These are phyloP conservation scores for Petunia hybrid DNA, from an alignment of 305 asterid species.

Conservation along the genomic window DNA sequence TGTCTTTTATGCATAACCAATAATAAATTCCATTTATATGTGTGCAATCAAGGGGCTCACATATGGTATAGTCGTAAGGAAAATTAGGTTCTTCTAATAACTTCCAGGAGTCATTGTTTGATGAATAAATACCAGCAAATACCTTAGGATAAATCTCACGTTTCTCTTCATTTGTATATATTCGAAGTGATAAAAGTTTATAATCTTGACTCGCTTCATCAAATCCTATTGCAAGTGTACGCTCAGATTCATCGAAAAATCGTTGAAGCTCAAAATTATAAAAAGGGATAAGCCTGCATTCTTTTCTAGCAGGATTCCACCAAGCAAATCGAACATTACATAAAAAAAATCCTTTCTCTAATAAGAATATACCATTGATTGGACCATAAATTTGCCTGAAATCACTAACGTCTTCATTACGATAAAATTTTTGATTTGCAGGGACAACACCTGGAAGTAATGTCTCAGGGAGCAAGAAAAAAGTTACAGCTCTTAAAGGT, in stretches of 20 bases:
- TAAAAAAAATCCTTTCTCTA: background rate
- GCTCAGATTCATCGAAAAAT: background rate
- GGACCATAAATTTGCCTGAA: background rate
- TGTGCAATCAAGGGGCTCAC: background rate
- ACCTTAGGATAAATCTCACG: background rate
- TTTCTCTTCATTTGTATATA: background rate
- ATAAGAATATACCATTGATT: background rate
- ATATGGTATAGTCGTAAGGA: background rate
- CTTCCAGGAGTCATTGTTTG: background rate
- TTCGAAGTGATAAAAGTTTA: background rate
- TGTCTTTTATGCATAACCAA: background rate
- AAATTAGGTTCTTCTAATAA: background rate
- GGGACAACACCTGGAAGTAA: background rate
- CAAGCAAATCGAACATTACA: background rate
- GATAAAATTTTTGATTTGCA: background rate
- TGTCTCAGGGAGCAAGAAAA: background rate
- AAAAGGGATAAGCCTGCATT: background rate
- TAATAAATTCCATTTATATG: background rate
- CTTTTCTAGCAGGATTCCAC: background rate
- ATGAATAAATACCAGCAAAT: background rate
- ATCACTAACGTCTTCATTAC: background rate
- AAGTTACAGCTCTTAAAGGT: background rate
- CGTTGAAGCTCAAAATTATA: background rate
- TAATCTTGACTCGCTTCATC: background rate
- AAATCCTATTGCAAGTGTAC: background rate